phyloP scores from a whole-genome alignment of 495 filamentous ascomycete species.

The Penicillium arizonense region DNA sequence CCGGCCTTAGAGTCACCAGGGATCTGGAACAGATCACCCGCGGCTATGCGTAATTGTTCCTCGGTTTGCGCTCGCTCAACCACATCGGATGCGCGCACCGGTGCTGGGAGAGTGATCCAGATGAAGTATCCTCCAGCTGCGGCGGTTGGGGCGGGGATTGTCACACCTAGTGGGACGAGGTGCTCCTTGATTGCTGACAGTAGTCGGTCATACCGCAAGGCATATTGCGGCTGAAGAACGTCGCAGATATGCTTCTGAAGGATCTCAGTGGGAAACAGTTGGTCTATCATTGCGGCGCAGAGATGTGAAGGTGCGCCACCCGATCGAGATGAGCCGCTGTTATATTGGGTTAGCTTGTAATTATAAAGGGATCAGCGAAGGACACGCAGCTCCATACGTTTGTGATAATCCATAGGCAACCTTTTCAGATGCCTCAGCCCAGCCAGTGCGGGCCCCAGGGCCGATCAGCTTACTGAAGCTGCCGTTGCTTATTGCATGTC shows the following conservation, averaged over 20 bases:
- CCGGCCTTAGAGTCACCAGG: constrained; percentile 45
- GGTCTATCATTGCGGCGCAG: constrained; percentile 60
- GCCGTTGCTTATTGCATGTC: constrained; percentile 76
- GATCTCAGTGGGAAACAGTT: constrained; percentile 52
- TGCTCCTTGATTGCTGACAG: constrained; percentile 52
- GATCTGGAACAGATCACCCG: constrained; percentile 68
- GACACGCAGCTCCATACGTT: constrained; percentile 44
- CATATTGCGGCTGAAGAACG: constrained; percentile 52
- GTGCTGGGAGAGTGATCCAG: constrained; percentile 65
- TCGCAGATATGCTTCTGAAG: constrained; percentile 51
- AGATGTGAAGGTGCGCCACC: constrained; percentile 78
- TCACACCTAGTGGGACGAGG: constrained; percentile 60
- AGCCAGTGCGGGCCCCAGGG: constrained; percentile 77
- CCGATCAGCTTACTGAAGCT: constrained; percentile 83
- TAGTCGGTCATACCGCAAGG: constrained; percentile 52
- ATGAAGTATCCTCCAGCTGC: constrained; percentile 74
- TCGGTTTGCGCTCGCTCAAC: constrained; percentile 50
- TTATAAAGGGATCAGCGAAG: not conserved
- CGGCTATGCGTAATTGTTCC: constrained; percentile 61
- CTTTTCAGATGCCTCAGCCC: constrained; percentile 71
- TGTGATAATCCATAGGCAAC: constrained; percentile 66
- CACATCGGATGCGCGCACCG: constrained; percentile 52
- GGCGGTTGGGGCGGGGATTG: constrained; percentile 32
- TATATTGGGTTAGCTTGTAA: constrained; percentile 5
- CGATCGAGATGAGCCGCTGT: constrained; percentile 64